Percentiles rank a stretch among this genome's conserved stretches.
Conservation (phyloP, 768 basidiomycete species). For the Suillus hirtellus region DNA sequence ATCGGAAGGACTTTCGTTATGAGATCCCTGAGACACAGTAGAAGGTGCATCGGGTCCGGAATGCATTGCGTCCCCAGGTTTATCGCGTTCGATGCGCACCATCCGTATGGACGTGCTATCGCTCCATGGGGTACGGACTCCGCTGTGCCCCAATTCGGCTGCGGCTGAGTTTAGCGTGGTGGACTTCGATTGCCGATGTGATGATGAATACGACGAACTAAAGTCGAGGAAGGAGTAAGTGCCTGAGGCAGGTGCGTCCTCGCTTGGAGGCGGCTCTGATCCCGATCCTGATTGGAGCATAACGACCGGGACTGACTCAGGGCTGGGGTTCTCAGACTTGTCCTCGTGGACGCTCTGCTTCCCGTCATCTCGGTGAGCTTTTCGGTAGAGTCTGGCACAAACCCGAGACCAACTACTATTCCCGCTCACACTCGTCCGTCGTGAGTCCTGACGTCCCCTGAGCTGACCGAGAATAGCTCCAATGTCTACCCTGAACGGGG, state of each 20-base stretch:
- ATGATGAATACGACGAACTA: slow-evolving; percentile 28
- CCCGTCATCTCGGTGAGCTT: slow-evolving; percentile 32
- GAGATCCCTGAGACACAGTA: slow-evolving; percentile 31
- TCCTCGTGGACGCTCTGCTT: slow-evolving; percentile 20
- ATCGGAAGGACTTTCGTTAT: slow-evolving; percentile 22
- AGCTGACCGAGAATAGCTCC: slow-evolving; percentile 25
- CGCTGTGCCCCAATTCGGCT: slow-evolving; percentile 27
- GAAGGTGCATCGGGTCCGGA: slow-evolving; percentile 34
- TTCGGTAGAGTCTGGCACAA: slow-evolving; percentile 30
- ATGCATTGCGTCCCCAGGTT: slow-evolving; percentile 13
- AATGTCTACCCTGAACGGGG: slow-evolving; percentile 50
- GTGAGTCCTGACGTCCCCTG: slow-evolving; percentile 22
- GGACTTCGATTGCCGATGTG: slow-evolving; percentile 26
- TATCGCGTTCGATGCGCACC: slow-evolving; percentile 22
- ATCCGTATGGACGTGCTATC: slow-evolving; percentile 21
- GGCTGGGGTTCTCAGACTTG: slow-evolving; percentile 21
- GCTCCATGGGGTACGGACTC: slow-evolving; percentile 15
- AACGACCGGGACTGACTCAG: slow-evolving; percentile 33
- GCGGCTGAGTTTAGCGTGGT: slow-evolving; percentile 29
- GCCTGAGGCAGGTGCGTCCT: slow-evolving; percentile 27
- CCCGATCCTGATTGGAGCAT: slow-evolving; percentile 25
- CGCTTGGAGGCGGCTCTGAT: slow-evolving; percentile 21
- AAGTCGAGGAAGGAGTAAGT: slow-evolving; percentile 36
- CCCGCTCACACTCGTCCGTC: slow-evolving; percentile 24
- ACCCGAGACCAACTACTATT: slow-evolving; percentile 34